Evolutionary conservation across 2,329 filamentous ascomycete genomes (phyloP).

Genomic region (Ceratocystis diversiconidia): DNA sequence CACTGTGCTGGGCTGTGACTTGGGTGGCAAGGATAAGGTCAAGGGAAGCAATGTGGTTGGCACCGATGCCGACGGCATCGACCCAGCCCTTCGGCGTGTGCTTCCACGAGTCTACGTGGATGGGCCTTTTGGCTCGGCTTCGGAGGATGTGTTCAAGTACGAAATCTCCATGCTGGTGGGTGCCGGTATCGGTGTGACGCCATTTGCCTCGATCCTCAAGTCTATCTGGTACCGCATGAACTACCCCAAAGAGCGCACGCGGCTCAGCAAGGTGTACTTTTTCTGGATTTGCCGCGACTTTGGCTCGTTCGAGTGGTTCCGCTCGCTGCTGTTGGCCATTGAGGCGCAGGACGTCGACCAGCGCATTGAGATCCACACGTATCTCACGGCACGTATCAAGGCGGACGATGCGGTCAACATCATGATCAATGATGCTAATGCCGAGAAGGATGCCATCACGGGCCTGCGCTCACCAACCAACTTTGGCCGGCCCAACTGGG

Average conservation of each 20-base stretch:
- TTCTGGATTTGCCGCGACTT: constrained; percentile 88
- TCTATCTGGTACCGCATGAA: constrained; percentile 91
- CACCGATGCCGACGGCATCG: constrained; percentile 48
- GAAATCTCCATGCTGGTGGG: constrained; percentile 67
- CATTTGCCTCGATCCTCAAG: constrained; percentile 75
- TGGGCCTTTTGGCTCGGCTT: constrained; percentile 72
- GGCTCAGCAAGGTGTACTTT: constrained; percentile 77
- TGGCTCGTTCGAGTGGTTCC: constrained; percentile 81
- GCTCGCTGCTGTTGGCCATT: constrained; percentile 67
- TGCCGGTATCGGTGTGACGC: constrained; percentile 74
- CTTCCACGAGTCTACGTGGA: constrained; percentile 71
- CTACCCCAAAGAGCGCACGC: constrained; percentile 65
- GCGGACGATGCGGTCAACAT: constrained; percentile 77
- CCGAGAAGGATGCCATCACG: constrained; percentile 72
- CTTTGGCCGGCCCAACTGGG: constrained; percentile 79
- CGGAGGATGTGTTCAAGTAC: constrained; percentile 82
- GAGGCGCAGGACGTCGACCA: constrained; percentile 74
- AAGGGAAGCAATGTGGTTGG: constrained; percentile 54
- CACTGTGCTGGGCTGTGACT: constrained; percentile 59
- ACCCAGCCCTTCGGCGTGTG: constrained; percentile 57
- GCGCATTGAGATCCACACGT: constrained; percentile 79
- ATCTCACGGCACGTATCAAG: constrained; percentile 77
- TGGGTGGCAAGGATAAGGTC: constrained; percentile 28
- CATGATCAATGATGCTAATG: constrained; percentile 82
- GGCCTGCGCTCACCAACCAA: constrained; percentile 70